Conservation (phyloP, 1,139 yeast genomes). For the Geotrichum reessii region DNA sequence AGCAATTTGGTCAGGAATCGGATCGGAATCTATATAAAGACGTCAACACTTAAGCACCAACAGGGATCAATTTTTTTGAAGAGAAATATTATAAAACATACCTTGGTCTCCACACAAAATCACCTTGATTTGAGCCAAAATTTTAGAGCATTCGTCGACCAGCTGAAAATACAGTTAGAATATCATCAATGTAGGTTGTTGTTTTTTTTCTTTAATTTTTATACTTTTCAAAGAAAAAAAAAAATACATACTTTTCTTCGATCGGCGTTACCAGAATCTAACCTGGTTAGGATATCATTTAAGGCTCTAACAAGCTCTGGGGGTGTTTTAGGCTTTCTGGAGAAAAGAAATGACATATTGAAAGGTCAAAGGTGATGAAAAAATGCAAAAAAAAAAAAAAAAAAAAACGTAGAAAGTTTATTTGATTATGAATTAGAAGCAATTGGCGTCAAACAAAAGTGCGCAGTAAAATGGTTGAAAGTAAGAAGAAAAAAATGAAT, state of each 20-base stretch:
- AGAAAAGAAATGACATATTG: constrained; percentile 80
- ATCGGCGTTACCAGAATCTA: constrained; percentile 48
- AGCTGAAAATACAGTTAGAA: constrained; percentile 32
- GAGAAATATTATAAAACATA: background rate
- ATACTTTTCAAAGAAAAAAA: background rate
- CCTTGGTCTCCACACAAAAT: constrained; percentile 72
- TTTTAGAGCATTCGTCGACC: constrained; percentile 73
- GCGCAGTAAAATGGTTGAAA: background rate
- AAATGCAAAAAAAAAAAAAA: background rate
- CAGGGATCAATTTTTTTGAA: background rate
- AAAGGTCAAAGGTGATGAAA: background rate
- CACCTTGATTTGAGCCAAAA: constrained; percentile 59
- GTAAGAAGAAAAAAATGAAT: no score
- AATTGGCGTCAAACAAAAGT: background rate
- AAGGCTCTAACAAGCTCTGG: constrained; percentile 72
- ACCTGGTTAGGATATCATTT: constrained; percentile 64
- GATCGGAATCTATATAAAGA: constrained; percentile 43
- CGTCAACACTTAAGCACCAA: constrained; percentile 21
- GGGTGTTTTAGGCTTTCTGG: constrained; percentile 88
- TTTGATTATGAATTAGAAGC: background rate
- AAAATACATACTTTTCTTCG: constrained; percentile 41
- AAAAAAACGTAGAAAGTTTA: no score
- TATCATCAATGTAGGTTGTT: background rate
- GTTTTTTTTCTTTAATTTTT: no score
- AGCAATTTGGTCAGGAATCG: constrained; percentile 73